Conservation (phyloP, 495 filamentous ascomycete genomes). For the Clohesyomyces aquaticus region DNA sequence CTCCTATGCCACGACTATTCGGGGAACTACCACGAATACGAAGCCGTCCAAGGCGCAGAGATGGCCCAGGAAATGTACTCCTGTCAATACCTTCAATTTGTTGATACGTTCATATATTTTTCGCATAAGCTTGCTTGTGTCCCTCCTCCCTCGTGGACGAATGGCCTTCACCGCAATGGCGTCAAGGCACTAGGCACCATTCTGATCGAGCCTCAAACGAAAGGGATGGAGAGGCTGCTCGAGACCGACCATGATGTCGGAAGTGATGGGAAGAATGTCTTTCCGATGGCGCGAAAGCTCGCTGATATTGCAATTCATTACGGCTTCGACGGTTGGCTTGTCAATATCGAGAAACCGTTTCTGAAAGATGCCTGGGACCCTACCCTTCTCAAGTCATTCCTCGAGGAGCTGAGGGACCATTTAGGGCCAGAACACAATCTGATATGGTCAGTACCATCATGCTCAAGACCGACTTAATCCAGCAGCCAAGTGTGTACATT, state of each 20-base stretch:
- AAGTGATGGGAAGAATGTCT: constrained; percentile 27
- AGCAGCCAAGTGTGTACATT: background rate
- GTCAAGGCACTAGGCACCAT: constrained; percentile 52
- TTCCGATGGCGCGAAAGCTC: constrained; percentile 47
- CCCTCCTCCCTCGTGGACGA: constrained; percentile 54
- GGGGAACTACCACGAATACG: constrained; percentile 52
- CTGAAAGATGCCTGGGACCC: constrained; percentile 39
- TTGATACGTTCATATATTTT: constrained; percentile 53
- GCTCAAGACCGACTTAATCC: background rate
- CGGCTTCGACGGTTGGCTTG: constrained; percentile 55
- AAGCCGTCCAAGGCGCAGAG: constrained; percentile 41
- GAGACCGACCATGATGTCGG: background rate
- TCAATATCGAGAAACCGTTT: constrained; percentile 53
- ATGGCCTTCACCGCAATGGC: constrained; percentile 52
- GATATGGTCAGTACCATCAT: constrained; percentile 43
- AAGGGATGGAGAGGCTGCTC: constrained; percentile 44
- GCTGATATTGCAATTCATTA: constrained; percentile 47
- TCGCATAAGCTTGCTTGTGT: constrained; percentile 52
- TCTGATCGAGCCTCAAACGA: constrained; percentile 47
- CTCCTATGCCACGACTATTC: constrained; percentile 52
- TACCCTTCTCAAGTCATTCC: constrained; percentile 41
- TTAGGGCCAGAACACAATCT: constrained; percentile 42
- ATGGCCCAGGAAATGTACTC: constrained; percentile 43
- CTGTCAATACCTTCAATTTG: constrained; percentile 50
- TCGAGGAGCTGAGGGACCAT: constrained; percentile 40